phyloP scores from a whole-genome alignment of 2,329 filamentous ascomycete genomes.

The Bipolaris zeicola region DNA sequence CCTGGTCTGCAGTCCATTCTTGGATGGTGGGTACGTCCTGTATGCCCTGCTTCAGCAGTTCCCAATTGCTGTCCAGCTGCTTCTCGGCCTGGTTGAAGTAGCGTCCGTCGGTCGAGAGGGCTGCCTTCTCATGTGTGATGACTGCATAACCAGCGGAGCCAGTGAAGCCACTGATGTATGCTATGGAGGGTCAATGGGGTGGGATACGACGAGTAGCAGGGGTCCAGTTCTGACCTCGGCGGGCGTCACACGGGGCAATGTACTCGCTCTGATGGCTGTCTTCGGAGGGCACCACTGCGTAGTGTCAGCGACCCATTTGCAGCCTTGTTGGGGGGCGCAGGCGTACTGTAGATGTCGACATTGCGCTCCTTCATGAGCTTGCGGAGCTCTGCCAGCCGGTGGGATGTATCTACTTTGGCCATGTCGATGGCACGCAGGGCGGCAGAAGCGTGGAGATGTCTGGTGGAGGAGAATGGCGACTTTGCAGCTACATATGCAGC shows the following conservation, averaged over 20 bases:
- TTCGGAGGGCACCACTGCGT: constrained; percentile 88
- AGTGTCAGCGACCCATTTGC: constrained; percentile 43
- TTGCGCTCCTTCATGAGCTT: constrained; percentile 85
- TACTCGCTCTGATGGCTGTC: constrained; percentile 98
- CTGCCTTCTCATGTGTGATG: constrained; percentile 82
- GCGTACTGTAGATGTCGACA: constrained; percentile 87
- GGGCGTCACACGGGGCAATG: constrained; percentile 91
- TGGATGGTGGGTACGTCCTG: constrained; percentile 97
- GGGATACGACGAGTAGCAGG: constrained; percentile 24
- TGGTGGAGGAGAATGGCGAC: constrained; percentile 15
- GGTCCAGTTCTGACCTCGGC: constrained; percentile 63
- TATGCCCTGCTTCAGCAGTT: constrained; percentile 86
- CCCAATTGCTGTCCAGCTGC: constrained; percentile 91
- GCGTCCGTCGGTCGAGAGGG: constrained; percentile 89
- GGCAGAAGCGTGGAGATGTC: constrained; percentile 41
- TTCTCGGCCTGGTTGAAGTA: constrained; percentile 97
- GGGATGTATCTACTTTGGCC: constrained; percentile 78
- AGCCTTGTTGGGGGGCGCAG: neutral
- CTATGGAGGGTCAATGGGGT: constrained; percentile 50
- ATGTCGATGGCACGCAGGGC: constrained; percentile 60
- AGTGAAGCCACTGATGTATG: constrained; percentile 91
- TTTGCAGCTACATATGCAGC: constrained; percentile 34
- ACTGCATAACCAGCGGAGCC: constrained; percentile 94
- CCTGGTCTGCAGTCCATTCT: constrained; percentile 88
- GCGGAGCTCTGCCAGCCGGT: constrained; percentile 76